Evolutionary conservation across 2,329 filamentous ascomycete genomes (phyloP), one percentile per base, ranked within the genome.

Genomic region (Colletotrichum cordylinicola): DNA sequence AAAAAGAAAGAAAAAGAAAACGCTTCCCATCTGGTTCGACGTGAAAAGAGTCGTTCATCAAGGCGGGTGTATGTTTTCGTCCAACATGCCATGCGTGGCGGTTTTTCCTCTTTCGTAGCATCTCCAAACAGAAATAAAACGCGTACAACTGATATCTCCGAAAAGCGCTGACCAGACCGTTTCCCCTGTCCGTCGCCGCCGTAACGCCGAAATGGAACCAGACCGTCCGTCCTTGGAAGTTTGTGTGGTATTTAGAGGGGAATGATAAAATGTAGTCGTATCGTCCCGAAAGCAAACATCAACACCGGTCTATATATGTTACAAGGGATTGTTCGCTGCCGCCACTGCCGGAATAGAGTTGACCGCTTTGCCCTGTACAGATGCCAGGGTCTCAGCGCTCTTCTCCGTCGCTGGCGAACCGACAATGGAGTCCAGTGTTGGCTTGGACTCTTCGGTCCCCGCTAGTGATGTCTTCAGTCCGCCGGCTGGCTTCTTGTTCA

Each of bases 401-500:
- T 84, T 86, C 31, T 85, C 84, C 5, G 76, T 72, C 15, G 77
- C 74, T 12, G 83, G 81, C 8, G 82, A 81, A 48, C 87, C 85
- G 21, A 82, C 77, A 74, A 85, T 82, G 15, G 79, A 77, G 21
- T 81, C 82, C 24, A 86, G 82, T 2, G 82, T 75, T 7, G 80
- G 81, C 72, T 86, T 88, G 3, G 82, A 79, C 43, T 88, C 87
- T 58, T 89, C 87, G 12, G 81, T 73, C 18, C 64, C 69, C 3
- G 73, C 24, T 21, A 67, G 9, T 1, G 76, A 48, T 12, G 76
- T 72, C 71, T 78, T 78, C 29, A 74, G 55, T 2, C 35, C 58
- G 4, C 61, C 70, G 7, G 33, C 64, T 39, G 56, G 68, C 39
- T 70, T 74, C 80, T 91, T 92, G 79, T 89, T 90, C 84, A 89